Base-by-base conservation (phyloP, 75 land plant species). In the Cunninghamia lanceolata region DNA sequence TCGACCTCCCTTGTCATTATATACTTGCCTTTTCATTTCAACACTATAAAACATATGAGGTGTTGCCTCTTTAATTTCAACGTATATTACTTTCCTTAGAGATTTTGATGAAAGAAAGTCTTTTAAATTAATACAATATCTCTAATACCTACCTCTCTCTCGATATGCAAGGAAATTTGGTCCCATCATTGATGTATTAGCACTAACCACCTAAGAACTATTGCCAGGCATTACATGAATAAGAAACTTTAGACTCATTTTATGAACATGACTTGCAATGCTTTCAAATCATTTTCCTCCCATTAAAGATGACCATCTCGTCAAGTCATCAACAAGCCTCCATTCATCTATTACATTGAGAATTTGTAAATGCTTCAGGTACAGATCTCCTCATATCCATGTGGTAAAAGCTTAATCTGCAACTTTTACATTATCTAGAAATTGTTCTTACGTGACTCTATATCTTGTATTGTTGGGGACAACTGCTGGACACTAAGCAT, bases 161-260 rank as follows among this genome's bases (percentile, higher is more conserved):
- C 56, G 54, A 82, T 93, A 92, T 59, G 90, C 87, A 50, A 73
- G 59, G 10, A 93, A 96, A 87, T 86, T 46, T 25, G 89, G 52
- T 38, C 89, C 89, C 40, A 86, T 71, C 63, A 91, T 88, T 30
- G 89, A 89, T 46, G 91, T 88, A 87, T 90, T 91, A 38, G 74
- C 89, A 19, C 39, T 45, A 3, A 91, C 89, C 45, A 91, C 93
- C 40, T 89, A 89, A 28, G 86, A 84, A 80, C 89, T 91, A 66
- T 90, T 91, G 38, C 93, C 93, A 47, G 89, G 86, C 93, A 91
- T 91, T 34, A 91, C 93, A 86, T 91, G 93, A 35, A 91, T 84
- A 40, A 91, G 91, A 88, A 91, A 91, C 75, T 91, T 89, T 35
- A 91, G 87, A 15, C 93, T 91, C 93, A 91, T 76, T 25, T 84